Percentiles rank a stretch among this genome's conserved stretches.
Evolutionary conservation across 177 flowering plant species (phyloP).

Genomic region (Tripterygium wilfordii): DNA sequence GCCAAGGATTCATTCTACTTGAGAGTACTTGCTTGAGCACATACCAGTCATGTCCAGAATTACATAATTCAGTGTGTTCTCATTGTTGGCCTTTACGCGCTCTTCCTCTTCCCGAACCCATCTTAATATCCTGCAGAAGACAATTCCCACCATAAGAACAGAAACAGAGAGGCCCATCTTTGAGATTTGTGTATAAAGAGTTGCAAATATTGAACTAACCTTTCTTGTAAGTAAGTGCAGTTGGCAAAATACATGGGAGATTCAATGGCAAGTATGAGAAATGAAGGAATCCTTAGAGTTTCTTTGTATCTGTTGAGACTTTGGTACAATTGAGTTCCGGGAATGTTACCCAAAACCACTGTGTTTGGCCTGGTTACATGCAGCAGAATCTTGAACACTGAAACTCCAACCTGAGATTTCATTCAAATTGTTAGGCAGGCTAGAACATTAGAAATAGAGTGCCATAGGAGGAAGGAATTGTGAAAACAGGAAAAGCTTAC

Average conservation of each 20-base stretch:
- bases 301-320: slow-evolving; percentile 54
- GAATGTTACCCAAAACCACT: slow-evolving; percentile 62
- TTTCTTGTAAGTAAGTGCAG: slow-evolving; percentile 81
- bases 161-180: too few species aligned
- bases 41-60: slow-evolving; percentile 84
- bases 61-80: slow-evolving; percentile 46
- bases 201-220: slow-evolving; percentile 33
- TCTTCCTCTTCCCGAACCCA: slow-evolving; percentile 93
- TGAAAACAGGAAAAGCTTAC: too few species aligned
- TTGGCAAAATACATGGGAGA: slow-evolving; percentile 95
- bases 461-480: too few species aligned
- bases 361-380: slow-evolving; percentile 93
- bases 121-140: slow-evolving; percentile 59
- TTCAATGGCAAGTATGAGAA: slow-evolving; percentile 75
- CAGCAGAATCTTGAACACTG: slow-evolving; percentile 81
- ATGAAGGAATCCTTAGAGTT: slow-evolving; percentile 58
- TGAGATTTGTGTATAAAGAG: too few species aligned
- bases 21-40: too few species aligned
- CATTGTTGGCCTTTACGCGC: slow-evolving; percentile 46
- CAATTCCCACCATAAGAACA: not conserved
- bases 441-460: too few species aligned
- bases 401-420: slow-evolving; percentile 73
- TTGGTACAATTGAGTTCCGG: slow-evolving; percentile 73
- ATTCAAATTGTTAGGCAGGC: too few species aligned
- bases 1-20: too few species aligned